Conservation (phyloP, 2,329 filamentous ascomycete species). For the Fusarium citri region DNA sequence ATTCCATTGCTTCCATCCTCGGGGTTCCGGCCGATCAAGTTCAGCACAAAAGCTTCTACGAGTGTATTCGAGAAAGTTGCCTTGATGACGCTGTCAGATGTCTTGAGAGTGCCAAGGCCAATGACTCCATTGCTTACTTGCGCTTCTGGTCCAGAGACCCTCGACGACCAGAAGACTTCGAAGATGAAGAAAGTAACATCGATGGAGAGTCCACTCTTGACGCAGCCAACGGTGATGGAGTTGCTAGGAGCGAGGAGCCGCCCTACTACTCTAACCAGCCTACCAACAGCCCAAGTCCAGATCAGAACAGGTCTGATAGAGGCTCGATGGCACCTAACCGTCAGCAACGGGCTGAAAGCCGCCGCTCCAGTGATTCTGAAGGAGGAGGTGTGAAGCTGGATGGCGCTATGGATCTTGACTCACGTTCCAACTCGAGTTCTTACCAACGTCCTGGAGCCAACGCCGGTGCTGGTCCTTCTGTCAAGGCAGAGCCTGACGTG, state of each 20-base stretch:
- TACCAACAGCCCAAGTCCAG: not conserved
- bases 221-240: not conserved
- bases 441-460: constrained; percentile 6
- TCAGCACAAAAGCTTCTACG: constrained; percentile 84
- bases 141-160: constrained; percentile 88
- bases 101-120: constrained; percentile 86
- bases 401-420: constrained; percentile 57
- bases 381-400: constrained; percentile 61
- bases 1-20: constrained; percentile 78
- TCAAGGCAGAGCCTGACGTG: constrained; percentile 53
- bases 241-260: constrained; percentile 4
- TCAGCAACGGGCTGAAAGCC: constrained; percentile 36
- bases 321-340: not conserved
- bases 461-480: constrained; percentile 43
- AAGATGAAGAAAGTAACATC: constrained; percentile 56
- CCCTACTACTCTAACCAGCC: constrained; percentile 3
- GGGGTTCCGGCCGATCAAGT: constrained; percentile 77
- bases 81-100: constrained; percentile 81
- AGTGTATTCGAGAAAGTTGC: constrained; percentile 84
- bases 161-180: constrained; percentile 65
- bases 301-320: not conserved
- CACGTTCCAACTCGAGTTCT: constrained; percentile 32
- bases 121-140: constrained; percentile 90
- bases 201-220: constrained; percentile 21
- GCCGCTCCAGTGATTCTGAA: constrained; percentile 55